A percentile compares a stretch with the other conserved stretches of the same genome.
phyloP scores from a whole-genome alignment of 768 basidiomycete species.

The Naganishia friedmannii region DNA sequence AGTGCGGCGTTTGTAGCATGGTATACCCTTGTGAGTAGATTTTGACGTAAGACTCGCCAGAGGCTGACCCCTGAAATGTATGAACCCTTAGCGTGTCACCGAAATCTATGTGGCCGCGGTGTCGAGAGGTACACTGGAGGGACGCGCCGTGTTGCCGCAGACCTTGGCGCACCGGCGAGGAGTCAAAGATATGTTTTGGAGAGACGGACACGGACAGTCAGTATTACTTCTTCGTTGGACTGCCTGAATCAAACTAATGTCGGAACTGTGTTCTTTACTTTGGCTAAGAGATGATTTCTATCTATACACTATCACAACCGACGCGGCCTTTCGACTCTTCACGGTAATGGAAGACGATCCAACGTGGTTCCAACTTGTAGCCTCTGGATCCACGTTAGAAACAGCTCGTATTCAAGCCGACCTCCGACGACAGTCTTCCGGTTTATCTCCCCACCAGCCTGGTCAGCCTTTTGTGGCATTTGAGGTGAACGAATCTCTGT shows the following conservation, averaged over 20 bases:
- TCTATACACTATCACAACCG: conserved; percentile 10
- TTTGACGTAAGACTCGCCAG: background rate
- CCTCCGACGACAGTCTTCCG: background rate
- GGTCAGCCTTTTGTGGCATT: conserved; percentile 17
- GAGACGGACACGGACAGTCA: conserved; percentile 1
- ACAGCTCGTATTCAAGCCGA: conserved; percentile 1
- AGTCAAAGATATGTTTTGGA: conserved; percentile 10
- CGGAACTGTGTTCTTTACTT: background rate
- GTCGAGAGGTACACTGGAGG: background rate
- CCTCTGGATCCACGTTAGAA: conserved; percentile 6
- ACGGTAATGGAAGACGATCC: conserved; percentile 23
- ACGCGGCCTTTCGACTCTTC: conserved; percentile 13
- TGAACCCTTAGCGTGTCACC: background rate
- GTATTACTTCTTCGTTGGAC: background rate
- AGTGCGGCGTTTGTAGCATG: conserved; percentile 14
- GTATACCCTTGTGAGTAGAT: background rate
- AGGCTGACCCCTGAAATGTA: too few relatives aligned
- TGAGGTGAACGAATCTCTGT: conserved; percentile 3
- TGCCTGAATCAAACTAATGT: background rate
- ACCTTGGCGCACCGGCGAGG: conserved; percentile 3
- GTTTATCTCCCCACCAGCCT: background rate
- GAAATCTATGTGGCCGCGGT: conserved; percentile 8
- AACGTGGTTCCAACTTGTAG: conserved; percentile 13
- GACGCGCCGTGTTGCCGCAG: background rate
- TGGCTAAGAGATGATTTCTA: conserved; percentile 3